phyloP scores from a whole-genome alignment of 202 grass and related monocot species.

The Panicum virgatum region DNA sequence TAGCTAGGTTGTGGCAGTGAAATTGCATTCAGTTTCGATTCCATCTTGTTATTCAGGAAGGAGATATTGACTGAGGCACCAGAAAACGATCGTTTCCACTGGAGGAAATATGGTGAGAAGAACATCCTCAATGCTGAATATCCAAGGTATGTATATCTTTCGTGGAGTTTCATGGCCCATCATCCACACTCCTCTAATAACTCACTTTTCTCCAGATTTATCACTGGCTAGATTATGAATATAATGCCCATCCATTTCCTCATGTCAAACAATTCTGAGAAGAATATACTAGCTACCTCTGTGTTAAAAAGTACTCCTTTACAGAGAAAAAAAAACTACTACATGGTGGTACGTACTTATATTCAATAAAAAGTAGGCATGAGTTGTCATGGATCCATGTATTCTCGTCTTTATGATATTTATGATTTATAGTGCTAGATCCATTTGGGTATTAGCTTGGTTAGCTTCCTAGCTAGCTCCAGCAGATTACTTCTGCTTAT shows the following conservation, averaged over 20 bases:
- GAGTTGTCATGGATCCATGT: neutral
- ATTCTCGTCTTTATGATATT: neutral
- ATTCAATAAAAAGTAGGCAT: neutral
- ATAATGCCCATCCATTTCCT: neutral
- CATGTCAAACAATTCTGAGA: too few relatives aligned
- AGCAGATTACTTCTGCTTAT: too few relatives aligned
- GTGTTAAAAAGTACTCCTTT: neutral
- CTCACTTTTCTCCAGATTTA: too few relatives aligned
- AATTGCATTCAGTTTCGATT: neutral
- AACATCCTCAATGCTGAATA: constrained; percentile 52
- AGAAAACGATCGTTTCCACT: constrained; percentile 58
- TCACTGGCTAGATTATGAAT: neutral
- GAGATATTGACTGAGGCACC: constrained; percentile 39
- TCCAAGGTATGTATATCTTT: constrained; percentile 51
- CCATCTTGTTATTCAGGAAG: constrained; percentile 21
- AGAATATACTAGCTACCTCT: neutral
- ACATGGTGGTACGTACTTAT: neutral
- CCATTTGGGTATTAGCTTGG: neutral
- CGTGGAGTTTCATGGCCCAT: neutral
- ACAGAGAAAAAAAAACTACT: neutral
- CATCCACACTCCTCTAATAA: too few relatives aligned
- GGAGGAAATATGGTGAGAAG: constrained; percentile 93
- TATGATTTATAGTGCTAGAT: neutral
- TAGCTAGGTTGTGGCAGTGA: neutral
- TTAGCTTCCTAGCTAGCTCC: neutral